Conservation (phyloP, 140 eudicot genomes). For the Senecio squalidus region DNA sequence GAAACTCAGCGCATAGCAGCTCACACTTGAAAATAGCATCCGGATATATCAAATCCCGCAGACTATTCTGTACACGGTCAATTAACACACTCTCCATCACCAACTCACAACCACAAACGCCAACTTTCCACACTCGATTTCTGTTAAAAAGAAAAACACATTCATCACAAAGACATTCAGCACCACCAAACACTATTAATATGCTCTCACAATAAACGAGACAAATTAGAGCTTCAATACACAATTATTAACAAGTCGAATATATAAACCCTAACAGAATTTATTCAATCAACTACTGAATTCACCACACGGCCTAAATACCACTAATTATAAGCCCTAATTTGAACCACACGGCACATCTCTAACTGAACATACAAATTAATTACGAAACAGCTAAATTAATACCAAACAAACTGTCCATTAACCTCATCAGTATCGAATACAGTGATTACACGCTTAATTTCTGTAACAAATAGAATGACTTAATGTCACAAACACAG, state of each 20-base stretch:
- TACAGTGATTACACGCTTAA: too few relatives aligned
- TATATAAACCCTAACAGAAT: not conserved
- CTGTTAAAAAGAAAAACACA: not conserved
- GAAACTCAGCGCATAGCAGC: constrained; percentile 94
- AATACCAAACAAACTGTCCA: not conserved
- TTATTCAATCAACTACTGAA: not conserved
- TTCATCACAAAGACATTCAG: not conserved
- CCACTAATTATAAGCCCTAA: too few relatives aligned
- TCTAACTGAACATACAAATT: too few relatives aligned
- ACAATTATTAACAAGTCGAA: too few relatives aligned
- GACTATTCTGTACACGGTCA: constrained; percentile 64
- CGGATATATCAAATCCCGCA: constrained; percentile 53
- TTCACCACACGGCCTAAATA: not conserved
- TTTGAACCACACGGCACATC: too few relatives aligned
- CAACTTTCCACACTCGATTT: not conserved
- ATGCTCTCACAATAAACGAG: too few relatives aligned
- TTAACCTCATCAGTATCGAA: not conserved
- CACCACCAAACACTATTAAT: not conserved
- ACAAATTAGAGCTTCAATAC: too few relatives aligned
- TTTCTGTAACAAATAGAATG: too few relatives aligned
- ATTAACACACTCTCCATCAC: constrained; percentile 70
- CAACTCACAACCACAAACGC: constrained; percentile 10
- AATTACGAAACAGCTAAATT: not conserved
- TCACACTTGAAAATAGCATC: constrained; percentile 90
- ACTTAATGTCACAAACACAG: too few relatives aligned